Evolutionary conservation across 495 filamentous ascomycete genomes (phyloP), one percentile per base, ranked within the genome.

Genomic region (Penicillium steckii): DNA sequence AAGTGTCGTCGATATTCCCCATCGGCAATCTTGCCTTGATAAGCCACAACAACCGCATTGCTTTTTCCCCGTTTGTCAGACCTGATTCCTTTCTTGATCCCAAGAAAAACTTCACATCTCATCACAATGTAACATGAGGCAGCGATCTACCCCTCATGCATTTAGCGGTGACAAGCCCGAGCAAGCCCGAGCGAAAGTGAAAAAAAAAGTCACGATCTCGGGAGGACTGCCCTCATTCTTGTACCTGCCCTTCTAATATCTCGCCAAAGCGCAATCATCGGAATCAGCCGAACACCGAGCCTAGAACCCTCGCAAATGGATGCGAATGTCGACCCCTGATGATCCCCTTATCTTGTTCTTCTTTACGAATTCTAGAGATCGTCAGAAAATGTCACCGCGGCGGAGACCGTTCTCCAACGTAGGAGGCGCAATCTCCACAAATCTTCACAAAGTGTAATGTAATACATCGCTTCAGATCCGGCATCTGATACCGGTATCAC

Each of bases 201-300:
- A 46, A 45, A 23, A 44, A 15, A 30, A 29, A n/a, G 27, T 46
- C 44, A 26, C 24, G 44, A 46, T 32, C 44, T 46, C 44, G 44
- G 44, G 18, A 46, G 44, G 44, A 32, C 44, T 46, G 44, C 24
- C 44, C 44, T 18, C 23, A 29, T 46, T 46, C 44, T 46, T 46
- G 44, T 46, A 46, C 44, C 25, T 46, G 44, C 44, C 44, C 25
- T 46, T 52, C 32, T 46, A 7, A 30, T 40, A 17, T 29, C 43
- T 40, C 32, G 43, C 41, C 33, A 46, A 41, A 22, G 35, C 32
- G 22, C 22, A 29, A 29, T 54, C 22, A 43, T 53, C 57, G 57
- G 57, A 56, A 53, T 23, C 53, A 53, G 53, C 57, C 57, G 57
- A 60, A 53, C 57, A 53, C 57, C 57, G 57, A 49, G 23, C n/a